These are phyloP conservation scores for Piromyces finnis DNA, from an alignment of 192 early-diverging fungal species.

Conservation along the genomic window DNA sequence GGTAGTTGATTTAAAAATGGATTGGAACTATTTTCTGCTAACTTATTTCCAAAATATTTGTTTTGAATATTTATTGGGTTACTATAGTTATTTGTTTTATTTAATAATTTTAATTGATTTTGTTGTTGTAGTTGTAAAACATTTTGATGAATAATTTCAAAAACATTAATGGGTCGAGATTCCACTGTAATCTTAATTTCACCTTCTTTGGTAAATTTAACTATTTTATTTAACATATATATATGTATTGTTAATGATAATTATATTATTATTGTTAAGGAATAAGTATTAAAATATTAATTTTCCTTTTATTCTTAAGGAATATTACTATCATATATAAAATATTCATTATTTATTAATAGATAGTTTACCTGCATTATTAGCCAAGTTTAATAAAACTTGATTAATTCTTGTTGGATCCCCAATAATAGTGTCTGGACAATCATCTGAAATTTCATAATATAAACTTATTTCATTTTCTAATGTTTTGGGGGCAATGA, in stretches of 20 bases:
- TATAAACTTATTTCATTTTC: neutral
- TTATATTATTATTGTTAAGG: no score
- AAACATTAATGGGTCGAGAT: neutral
- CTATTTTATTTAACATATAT: no score
- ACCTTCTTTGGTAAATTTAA: neutral
- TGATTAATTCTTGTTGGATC: neutral
- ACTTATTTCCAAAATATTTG: neutral
- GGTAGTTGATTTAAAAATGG: neutral
- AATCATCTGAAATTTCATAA: neutral
- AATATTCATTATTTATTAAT: no score
- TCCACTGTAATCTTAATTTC: neutral
- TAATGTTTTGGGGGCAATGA: neutral
- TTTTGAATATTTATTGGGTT: neutral
- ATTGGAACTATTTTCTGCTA: neutral
- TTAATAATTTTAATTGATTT: neutral
- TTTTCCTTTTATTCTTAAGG: no score
- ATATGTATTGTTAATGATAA: no score
- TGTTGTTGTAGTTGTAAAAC: neutral
- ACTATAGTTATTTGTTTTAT: neutral
- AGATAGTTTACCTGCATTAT: neutral
- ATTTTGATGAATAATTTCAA: neutral
- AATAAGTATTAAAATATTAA: no score
- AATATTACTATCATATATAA: no score
- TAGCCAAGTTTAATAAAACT: neutral
- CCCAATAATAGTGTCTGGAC: neutral